Evolutionary conservation across 1,284 basidiomycete species (phyloP), one percentile per base, ranked within the genome.

Genomic region (Fomitopsis schrenkii): DNA sequence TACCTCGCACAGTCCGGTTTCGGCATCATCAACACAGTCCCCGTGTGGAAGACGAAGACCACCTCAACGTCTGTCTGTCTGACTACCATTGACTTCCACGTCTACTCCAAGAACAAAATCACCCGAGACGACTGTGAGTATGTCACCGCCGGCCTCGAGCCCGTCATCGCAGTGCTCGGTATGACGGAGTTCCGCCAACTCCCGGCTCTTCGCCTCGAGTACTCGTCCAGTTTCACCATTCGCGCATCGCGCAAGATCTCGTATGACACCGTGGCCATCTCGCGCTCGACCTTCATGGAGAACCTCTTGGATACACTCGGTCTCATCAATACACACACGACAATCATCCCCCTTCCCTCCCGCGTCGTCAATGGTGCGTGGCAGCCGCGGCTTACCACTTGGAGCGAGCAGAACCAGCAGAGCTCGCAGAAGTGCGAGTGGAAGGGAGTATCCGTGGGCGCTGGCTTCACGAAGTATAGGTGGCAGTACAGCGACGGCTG

Each of bases 11-110:
- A 64, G 9, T 62, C 63, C 12, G 72, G 70, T 22, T 62, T 72
- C 42, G 65, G 75, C 66, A 64, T 76, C 57, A 58, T 76, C 46
- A 67, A 72, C 59, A 72, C 71, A 28, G 60, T 75, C 26, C 75
- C 75, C 7, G 61, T 74, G 55, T 72, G 68, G 67, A 67, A 62
- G 52, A 19, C 64, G 14, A 64, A 63, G 45, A 36, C 56, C 19
- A 61, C 59, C 12, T 58, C 67, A 14, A 66, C 70, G 10, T 67
- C 68, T 2, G 67, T 66, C 58, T 68, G 67, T 7, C 64, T 74
- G 58, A 75, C 74, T 3, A 65, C 63, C 55, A 62, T 72, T 56
- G 58, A 61, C 22, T 75, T 71, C 68, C 72, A 75, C 55, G 64
- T 72, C 54, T 70, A 72, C 59, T 70, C 67, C 26, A 63, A 69